phyloP scores from a whole-genome alignment of 2,329 filamentous ascomycete genomes.

The Aspergillus eucalypticola region DNA sequence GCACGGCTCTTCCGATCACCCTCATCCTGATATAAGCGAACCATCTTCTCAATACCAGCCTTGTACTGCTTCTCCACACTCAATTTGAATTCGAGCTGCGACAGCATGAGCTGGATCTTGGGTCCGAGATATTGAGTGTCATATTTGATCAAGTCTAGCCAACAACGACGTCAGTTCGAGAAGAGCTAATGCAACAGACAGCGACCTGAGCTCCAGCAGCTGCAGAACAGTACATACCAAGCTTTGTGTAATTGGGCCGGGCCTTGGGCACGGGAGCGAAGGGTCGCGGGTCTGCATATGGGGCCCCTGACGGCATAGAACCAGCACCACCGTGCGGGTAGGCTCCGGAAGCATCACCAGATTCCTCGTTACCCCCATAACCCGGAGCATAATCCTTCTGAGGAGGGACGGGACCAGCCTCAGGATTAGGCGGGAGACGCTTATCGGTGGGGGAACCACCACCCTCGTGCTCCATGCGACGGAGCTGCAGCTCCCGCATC shows the following conservation, averaged over 20 bases:
- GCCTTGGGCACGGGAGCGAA: conserved; percentile 68
- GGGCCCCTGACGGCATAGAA: conserved; percentile 77
- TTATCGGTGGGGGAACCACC: conserved; percentile 49
- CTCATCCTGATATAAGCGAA: conserved; percentile 94
- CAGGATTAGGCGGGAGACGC: conserved; percentile 48
- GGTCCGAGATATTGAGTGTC: conserved; percentile 93
- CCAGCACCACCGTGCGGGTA: conserved; percentile 65
- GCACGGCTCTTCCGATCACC: conserved; percentile 93
- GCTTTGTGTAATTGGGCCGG: conserved; percentile 90
- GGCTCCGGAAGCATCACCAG: conserved; percentile 57
- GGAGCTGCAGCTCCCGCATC: conserved; percentile 82
- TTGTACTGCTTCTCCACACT: conserved; percentile 99
- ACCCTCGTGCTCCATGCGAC: conserved; percentile 49
- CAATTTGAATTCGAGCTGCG: conserved; percentile 97
- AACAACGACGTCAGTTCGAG: conserved; percentile 16
- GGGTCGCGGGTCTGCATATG: conserved; percentile 73
- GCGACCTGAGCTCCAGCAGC: background rate
- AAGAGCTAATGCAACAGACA: conserved; percentile 7
- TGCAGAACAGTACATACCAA: conserved; percentile 63
- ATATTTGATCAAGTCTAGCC: conserved; percentile 91
- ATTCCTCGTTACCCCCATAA: conserved; percentile 66
- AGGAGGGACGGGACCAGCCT: conserved; percentile 61
- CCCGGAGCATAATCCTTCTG: conserved; percentile 71
- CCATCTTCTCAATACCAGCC: conserved; percentile 99
- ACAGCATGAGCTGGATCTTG: conserved; percentile 98